Conservation (phyloP, 306 rosid genomes). For the Lupinus albus region DNA sequence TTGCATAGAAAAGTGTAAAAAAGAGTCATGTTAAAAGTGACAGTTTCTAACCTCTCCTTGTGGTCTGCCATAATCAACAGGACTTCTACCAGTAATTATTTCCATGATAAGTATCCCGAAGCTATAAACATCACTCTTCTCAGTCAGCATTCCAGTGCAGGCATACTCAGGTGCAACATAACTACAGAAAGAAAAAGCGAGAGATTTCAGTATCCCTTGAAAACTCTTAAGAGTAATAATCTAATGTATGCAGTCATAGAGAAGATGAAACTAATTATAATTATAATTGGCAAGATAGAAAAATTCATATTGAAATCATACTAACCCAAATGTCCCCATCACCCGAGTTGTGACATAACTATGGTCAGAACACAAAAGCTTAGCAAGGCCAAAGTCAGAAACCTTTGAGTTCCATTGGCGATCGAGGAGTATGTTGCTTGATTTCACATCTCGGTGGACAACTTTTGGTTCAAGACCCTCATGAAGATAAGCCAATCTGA, state of each 20-base stretch:
- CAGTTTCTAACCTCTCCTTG: constrained; percentile 81
- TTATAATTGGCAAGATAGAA: not conserved
- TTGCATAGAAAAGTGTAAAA: not conserved
- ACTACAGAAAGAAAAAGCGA: constrained; percentile 50
- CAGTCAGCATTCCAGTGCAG: constrained; percentile 96
- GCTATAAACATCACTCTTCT: constrained; percentile 95
- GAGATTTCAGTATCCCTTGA: constrained; percentile 27
- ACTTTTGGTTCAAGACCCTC: constrained; percentile 99
- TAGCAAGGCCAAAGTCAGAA: constrained; percentile 98
- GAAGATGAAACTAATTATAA: not conserved
- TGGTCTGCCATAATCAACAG: constrained; percentile 86
- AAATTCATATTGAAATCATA: constrained; percentile 33
- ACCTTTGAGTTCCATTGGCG: constrained; percentile 92
- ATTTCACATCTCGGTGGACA: constrained; percentile 94
- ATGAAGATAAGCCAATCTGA: constrained; percentile 95
- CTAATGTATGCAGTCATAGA: not conserved
- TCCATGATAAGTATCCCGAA: constrained; percentile 97
- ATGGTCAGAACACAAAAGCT: constrained; percentile 80
- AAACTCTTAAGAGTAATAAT: constrained; percentile 9
- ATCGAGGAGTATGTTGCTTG: constrained; percentile 89
- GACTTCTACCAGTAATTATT: constrained; percentile 82
- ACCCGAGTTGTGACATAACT: constrained; percentile 97
- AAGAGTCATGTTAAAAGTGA: no score
- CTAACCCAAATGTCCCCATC: constrained; percentile 99
- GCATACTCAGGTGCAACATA: constrained; percentile 99